Evolutionary conservation across 139 green algal species (phyloP).

Genomic region (Micromonas commoda): DNA sequence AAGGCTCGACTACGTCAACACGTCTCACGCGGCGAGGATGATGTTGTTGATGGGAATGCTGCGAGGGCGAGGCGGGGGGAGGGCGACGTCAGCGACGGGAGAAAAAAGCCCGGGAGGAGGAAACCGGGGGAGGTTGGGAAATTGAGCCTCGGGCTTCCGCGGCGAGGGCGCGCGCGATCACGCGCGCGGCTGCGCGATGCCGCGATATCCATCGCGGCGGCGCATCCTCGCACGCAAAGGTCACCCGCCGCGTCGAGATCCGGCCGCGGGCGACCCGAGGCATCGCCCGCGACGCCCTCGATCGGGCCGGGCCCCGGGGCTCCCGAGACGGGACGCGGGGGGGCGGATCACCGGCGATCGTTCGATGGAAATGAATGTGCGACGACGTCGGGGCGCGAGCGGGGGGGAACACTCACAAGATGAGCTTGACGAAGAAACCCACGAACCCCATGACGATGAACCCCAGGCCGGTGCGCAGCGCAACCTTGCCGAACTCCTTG

Average conservation of each 20-base stretch:
- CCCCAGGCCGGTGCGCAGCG: conserved; percentile 38
- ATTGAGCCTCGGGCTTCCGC: no score
- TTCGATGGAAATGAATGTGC: not conserved
- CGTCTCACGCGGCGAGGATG: not conserved
- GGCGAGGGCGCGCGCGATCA: no score
- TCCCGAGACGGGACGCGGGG: not conserved
- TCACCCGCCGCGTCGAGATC: no score
- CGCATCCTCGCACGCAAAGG: no score
- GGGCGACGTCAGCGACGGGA: not conserved
- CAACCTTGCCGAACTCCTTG: conserved; percentile 47
- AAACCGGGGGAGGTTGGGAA: not conserved
- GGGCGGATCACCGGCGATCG: not conserved
- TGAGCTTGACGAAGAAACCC: conserved; percentile 95
- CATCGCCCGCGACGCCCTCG: no score
- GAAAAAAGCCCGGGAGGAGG: not conserved
- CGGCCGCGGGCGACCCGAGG: no score
- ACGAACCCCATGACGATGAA: conserved; percentile 95
- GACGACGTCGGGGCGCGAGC: not conserved
- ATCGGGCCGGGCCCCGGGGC: no score
- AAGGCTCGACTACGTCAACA: not conserved
- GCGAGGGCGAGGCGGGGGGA: not conserved
- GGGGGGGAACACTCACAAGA: conserved; percentile 47
- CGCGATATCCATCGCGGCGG: no score
- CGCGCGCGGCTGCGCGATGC: no score
- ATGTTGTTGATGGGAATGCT: conserved; percentile 28